Evolutionary conservation across 106 monocot genomes (phyloP).

Genomic region (Amphibolis antarctica): DNA sequence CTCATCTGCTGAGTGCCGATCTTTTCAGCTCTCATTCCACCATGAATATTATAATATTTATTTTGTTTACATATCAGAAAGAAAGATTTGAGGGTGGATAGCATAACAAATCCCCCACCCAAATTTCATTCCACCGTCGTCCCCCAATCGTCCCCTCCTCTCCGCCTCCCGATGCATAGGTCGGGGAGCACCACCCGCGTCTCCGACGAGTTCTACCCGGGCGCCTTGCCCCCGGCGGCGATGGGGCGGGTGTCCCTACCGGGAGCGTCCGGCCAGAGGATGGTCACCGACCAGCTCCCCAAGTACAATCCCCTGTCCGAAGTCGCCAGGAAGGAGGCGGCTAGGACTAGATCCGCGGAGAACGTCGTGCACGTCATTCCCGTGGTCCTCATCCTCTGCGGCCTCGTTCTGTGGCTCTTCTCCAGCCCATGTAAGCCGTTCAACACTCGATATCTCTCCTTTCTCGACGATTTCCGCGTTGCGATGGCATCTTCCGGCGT

Average conservation of each 20-base stretch:
- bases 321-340: constrained; percentile 22
- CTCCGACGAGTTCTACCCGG: constrained; percentile 9
- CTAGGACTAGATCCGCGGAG: constrained; percentile 9
- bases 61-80: too few relatives aligned
- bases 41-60: too few relatives aligned
- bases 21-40: too few relatives aligned
- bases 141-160: constrained; percentile 1
- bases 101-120: too few relatives aligned
- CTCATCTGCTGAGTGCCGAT: too few relatives aligned
- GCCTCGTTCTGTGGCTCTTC: constrained; percentile 29
- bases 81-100: too few relatives aligned
- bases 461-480: neutral
- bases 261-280: constrained; percentile 21
- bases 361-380: constrained; percentile 30
- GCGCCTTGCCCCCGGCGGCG: neutral
- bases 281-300: constrained; percentile 20
- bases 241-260: neutral
- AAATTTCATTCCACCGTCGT: too few relatives aligned
- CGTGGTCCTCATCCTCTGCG: constrained; percentile 27
- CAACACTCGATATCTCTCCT: neutral
- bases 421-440: constrained; percentile 9
- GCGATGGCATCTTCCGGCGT: neutral
- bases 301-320: constrained; percentile 24
- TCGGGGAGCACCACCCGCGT: constrained; percentile 6
- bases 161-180: constrained; percentile 10